Base-by-base conservation (phyloP, 139 green algal species). In the Tetradesmus lagerheimii region DNA sequence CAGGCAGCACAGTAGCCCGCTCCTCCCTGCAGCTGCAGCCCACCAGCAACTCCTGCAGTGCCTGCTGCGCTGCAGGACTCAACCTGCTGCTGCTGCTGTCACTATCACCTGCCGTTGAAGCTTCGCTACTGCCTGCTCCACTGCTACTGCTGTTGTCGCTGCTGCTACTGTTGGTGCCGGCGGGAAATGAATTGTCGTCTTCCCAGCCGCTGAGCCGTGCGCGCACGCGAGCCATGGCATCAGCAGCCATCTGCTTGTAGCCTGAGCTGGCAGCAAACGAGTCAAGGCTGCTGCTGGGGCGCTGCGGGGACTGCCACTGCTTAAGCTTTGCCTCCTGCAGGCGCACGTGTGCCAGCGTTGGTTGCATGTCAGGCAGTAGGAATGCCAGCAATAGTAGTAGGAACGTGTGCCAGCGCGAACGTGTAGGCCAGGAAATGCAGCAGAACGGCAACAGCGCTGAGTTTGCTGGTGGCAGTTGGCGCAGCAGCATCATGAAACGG, bases 1-100 rank as follows among this genome's bases (percentile, higher is more conserved):
- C 91, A 11, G 91, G 83, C 83, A 93, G 77, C 71, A 80, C 67
- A 29, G 66, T 91, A n/a, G 91, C 91, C 0, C 91, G 82, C 66
- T 93, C 91, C 87, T 90, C 91, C 29, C 87, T 18, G 64, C 87
- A 88, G 62, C 35, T 75, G 77, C 90, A 85, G 23, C 85, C 53
- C 31, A 29, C 25, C 62, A 91, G 83, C 76, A 93, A 64, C 76
- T 86, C 83, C 35, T 41, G 34, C 80, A 93, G 87, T 3, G 89
- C 80, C 11, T 37, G 74, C n/a, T 39, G 29, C 31, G 86, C 86
- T 41, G 86, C 86, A 16, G 66, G 71, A 80, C 85, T 83, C 4
- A 71, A 18, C 16, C 31, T 81, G 84, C 84, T 66, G 35, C 53
- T 53, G 83, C 62, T 80, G 38, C 66, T 35, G 6, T n/a, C 45